These are phyloP conservation scores for Bimuria novae-zelandiae DNA, from an alignment of 2,329 filamentous ascomycete genomes.

Conservation along the genomic window DNA sequence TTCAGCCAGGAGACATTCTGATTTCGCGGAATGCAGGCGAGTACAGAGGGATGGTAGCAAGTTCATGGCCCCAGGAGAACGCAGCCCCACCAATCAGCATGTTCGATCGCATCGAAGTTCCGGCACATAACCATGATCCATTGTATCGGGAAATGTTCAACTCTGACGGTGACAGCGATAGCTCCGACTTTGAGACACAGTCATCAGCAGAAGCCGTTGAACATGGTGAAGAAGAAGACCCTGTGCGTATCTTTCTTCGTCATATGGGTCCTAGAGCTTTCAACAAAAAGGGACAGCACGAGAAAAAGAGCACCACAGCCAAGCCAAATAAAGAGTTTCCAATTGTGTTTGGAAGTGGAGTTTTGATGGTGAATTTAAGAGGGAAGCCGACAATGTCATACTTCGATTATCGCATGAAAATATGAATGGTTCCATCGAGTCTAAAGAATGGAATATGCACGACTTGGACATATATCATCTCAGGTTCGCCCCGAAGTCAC, in stretches of 20 bases:
- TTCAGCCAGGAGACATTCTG: conserved; percentile 19
- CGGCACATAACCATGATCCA: too few relatives aligned
- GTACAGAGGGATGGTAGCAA: conserved; percentile 6
- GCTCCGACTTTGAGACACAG: too few relatives aligned
- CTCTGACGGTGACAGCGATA: background rate
- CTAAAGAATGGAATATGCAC: conserved; percentile 2
- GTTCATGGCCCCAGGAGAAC: conserved; percentile 10
- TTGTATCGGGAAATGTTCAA: background rate
- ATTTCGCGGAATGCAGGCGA: background rate
- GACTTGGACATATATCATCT: conserved; percentile 16
- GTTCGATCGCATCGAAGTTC: background rate
- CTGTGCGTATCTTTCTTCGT: too few relatives aligned
- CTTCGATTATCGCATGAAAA: background rate
- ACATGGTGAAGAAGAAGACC: too few relatives aligned
- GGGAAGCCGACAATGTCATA: background rate
- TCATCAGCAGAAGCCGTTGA: too few relatives aligned
- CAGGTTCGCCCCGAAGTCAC: conserved; percentile 1
- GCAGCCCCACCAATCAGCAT: background rate
- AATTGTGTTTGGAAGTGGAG: conserved; percentile 10
- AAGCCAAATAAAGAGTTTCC: background rate
- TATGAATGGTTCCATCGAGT: background rate
- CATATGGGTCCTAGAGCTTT: background rate
- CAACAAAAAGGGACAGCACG: background rate
- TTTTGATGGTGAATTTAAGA: conserved; percentile 14
- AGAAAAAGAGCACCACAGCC: background rate